Base-by-base conservation (phyloP, 208 protist genomes). In the Plasmodiophora brassicae region DNA sequence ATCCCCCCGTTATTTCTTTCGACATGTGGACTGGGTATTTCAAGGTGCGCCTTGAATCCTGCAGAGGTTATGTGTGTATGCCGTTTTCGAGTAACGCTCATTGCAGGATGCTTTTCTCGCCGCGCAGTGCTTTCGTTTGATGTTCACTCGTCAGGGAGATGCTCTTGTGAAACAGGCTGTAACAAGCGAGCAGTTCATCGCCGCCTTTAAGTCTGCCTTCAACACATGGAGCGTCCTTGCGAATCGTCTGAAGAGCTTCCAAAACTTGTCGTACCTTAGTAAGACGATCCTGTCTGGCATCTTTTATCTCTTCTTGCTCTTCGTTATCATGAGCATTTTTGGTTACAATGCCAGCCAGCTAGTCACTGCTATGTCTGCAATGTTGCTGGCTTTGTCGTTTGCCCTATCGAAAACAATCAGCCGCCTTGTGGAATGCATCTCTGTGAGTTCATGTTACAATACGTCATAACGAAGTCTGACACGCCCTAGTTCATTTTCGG, bases 211-310 rank as follows among this genome's bases (percentile, higher is more conserved):
- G n/a, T 78, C 65, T n/a, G n/a, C 41, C 41, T 78, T 78, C 5
- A 78, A 78, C 41, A 44, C 65, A 32, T 5, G n/a, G 41, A 78
- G 14, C 41, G 65, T 78, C n/a, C 41, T 78, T n/a, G n/a, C 65
- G n/a, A 78, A 78, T 78, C 65, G 65, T 78, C 65, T 78, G n/a
- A 78, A 78, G 41, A 38, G 65, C 20, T 78, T 78, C n/a, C 32
- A 5, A 32, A 78, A 78, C n/a, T 32, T 78, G 5, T 78, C 65
- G 5, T 5, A 32, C n/a, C n/a, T 78, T 14, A 78, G 32, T 38
- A 5, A 78, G 10, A 78, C 65, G 14, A 5, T 32, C 5, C 32
- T 78, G 5, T 78, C 65, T 32, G 65, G 14, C n/a, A 32, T 78
- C 5, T 78, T 78, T 32, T 78, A 38, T n/a, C 32, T 78, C 14